Conservation (phyloP, 139 green algal genomes). For the Chlorella sp. region DNA sequence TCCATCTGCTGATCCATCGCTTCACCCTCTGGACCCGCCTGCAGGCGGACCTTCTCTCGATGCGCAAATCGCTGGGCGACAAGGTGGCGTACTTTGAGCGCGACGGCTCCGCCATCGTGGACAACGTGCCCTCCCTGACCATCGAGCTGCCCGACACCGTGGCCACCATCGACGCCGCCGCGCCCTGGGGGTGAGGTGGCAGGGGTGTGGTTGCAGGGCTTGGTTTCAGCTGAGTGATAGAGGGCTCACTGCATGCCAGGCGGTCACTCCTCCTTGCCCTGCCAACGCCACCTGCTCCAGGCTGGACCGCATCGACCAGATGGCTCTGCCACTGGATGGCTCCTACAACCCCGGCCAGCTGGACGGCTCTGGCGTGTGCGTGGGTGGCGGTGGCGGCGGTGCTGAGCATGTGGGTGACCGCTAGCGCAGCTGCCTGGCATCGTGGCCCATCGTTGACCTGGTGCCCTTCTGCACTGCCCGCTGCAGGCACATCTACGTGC, state of each 20-base stretch:
- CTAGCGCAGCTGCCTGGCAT: too few species aligned
- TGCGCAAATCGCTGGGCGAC: conserved; percentile 41
- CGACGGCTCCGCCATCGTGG: conserved; percentile 40
- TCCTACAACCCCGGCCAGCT: conserved; percentile 40
- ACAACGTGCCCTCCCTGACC: not conserved
- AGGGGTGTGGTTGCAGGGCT: not conserved
- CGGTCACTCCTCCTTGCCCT: not conserved
- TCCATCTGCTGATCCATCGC: not conserved
- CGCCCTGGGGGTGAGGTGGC: conserved; percentile 21
- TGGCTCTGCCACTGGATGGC: conserved; percentile 35
- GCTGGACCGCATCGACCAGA: conserved; percentile 71
- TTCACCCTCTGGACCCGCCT: not conserved
- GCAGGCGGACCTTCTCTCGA: conserved; percentile 54
- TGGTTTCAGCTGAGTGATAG: not conserved
- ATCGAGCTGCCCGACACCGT: not conserved
- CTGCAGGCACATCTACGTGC: conserved; percentile 50
- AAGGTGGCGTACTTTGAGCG: conserved; percentile 59
- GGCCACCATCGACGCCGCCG: not conserved
- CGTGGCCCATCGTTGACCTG: too few species aligned
- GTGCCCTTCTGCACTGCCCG: too few species aligned
- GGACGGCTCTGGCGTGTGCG: conserved; percentile 41
- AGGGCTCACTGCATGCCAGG: not conserved
- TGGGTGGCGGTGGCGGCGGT: too few species aligned
- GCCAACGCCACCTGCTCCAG: conserved; percentile 10
- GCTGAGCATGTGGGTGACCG: too few species aligned